Base-by-base conservation (phyloP, 306 rosid genomes). In the Rosa lucieae region DNA sequence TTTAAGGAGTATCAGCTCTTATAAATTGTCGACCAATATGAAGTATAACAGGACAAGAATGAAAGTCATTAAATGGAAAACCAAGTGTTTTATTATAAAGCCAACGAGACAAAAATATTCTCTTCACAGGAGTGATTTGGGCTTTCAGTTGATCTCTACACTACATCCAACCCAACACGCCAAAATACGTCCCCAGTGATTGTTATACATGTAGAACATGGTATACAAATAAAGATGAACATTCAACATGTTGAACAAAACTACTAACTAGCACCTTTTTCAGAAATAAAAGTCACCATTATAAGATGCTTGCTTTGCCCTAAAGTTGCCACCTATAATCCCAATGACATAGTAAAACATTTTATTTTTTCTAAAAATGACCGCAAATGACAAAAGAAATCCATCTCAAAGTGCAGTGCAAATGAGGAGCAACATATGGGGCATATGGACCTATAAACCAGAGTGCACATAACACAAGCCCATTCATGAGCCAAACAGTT, bases 91-190 rank as follows among this genome's bases (percentile, higher is more conserved):
- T 63, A 35, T 32, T 32, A 63, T 63, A 26, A 5, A 62, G 20
- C 42, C 37, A 70, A 23, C 5, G 29, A 7, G 59, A 7, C 26
- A 0, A 32, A 32, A 9, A 21, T 69, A 69, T 20, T 69, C 32
- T 43, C 18, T 4, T 20, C 26, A 43, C 11, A 39, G 15, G 35
- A 72, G 35, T 10, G 29, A 73, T 47, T 37, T 2, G 32, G 18
- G 46, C 65, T 52, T 35, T 73, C 63, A 73, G 40, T 26, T 72
- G 15, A 72, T 53, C 77, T 52, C 48, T 52, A 73, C 40, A 44
- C 29, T 20, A 35, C 65, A 37, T 52, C 35, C 65, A 18, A 48
- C 43, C 10, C 56, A 26, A 70, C 43, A 14, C 26, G 42, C 75
- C 56, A 47, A 46, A 3, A 48, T 48, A 29, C 75, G 15, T 18